phyloP scores from a whole-genome alignment of 805 yeast species.

The Yarrowia yakushimensis region DNA sequence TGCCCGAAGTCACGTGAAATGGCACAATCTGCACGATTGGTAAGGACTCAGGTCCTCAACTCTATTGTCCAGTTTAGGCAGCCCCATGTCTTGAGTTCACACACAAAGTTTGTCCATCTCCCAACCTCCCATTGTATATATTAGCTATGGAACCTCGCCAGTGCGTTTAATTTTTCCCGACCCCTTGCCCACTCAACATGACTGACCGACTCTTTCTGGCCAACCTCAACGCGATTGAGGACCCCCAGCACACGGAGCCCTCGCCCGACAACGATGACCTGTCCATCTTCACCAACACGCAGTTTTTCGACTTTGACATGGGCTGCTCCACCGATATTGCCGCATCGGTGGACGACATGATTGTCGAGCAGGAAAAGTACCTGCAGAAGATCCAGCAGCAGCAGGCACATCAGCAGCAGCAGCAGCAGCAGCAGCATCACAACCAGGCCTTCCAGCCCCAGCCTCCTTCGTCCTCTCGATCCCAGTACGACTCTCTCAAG shows the following conservation, averaged over 20 bases:
- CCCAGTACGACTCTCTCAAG: constrained; percentile 19
- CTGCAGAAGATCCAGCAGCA: constrained; percentile 35
- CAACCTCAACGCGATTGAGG: constrained; percentile 27
- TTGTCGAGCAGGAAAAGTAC: constrained; percentile 42
- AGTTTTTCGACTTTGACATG: constrained; percentile 45
- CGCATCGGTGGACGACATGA: constrained; percentile 40
- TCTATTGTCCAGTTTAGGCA: constrained; percentile 7
- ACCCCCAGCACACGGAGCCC: constrained; percentile 22
- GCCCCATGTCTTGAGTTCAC: not conserved
- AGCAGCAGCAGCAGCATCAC: constrained; percentile 19
- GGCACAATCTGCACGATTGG: constrained; percentile 24
- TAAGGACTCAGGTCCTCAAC: constrained; percentile 22
- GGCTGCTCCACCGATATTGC: constrained; percentile 45
- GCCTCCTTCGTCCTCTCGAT: constrained; percentile 6
- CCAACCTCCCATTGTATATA: constrained; percentile 1
- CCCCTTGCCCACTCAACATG: not conserved
- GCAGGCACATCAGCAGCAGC: constrained; percentile 26
- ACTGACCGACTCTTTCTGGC: constrained; percentile 22
- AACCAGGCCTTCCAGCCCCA: constrained; percentile 14
- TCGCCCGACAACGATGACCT: constrained; percentile 39
- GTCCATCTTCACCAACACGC: constrained; percentile 43
- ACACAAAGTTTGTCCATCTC: not conserved
- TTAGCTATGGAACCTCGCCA: not conserved
- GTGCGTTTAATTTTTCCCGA: not conserved
- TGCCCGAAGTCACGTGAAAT: constrained; percentile 25